Base-by-base conservation (phyloP, 805 yeast genomes). In the Kurtzmaniella cleridarum region DNA sequence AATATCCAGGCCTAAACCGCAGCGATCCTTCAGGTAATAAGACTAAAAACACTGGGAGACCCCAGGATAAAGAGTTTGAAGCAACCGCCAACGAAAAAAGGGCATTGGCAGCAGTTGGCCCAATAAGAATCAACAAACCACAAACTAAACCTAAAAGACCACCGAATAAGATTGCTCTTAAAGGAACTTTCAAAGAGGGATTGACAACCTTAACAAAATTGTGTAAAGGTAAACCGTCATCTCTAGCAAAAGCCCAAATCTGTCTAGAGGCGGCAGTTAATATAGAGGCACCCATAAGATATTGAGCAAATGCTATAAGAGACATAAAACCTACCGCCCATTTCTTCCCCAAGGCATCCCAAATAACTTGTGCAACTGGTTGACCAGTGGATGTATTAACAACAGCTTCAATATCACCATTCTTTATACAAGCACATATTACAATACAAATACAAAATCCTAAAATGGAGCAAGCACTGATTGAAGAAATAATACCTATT, bases 1-100 rank as follows among this genome's bases (percentile, higher is more conserved):
- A 81, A 7, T 74, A 75, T 7, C 87, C 87, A 1, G 84, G 84
- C n/a, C 50, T 62, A 48, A 76, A 75, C 27, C 69, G 46, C 15
- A 33, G 39, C 23, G 39, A 38, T 42, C 51, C 48, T 38, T 41
- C 38, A 27, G 43, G 42, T 17, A 45, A 32, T 36, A 51, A 43
- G 11, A 51, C 44, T 45, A 50, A 38, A 15, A 62, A 44, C 14
- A 64, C 60, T n/a, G 74, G 72, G 36, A 61, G 57, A 11, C 61
- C 56, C 69, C 71, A 62, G 13, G 71, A 61, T 35, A 69, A 46
- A 45, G 66, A 64, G 48, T 64, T 66, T 29, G 73, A 71, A 5
- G 73, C 64, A 30, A 69, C 60, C 16, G 64, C 59, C 20, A 71
- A 46, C 10, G 73, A 61, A 46, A 71, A 71, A 34, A 71, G 46